Evolutionary conservation across 371 early-diverging fungal genomes (phyloP).

Genomic region (Saksenaea vasiformis): DNA sequence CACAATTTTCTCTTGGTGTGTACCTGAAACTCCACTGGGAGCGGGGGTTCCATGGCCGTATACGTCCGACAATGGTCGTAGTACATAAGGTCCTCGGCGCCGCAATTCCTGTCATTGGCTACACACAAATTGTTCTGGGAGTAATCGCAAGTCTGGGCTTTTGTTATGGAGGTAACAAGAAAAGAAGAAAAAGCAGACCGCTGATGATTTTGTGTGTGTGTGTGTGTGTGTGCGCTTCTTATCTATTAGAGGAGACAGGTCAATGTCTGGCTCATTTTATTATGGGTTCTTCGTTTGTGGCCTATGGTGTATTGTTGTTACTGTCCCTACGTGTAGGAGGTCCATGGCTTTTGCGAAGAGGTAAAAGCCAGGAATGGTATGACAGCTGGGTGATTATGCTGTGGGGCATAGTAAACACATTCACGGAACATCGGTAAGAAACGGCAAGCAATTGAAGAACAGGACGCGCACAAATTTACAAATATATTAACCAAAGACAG

Average conservation of each 20-base stretch:
- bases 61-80: conserved; percentile 48
- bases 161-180: conserved; percentile 54
- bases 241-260: conserved; percentile 52
- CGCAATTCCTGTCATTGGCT: conserved; percentile 56
- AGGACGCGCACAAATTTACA: not conserved
- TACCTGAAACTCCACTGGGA: conserved; percentile 66
- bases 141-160: conserved; percentile 66
- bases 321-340: conserved; percentile 58
- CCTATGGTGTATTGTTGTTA: conserved; percentile 62
- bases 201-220: no score
- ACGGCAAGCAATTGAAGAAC: not conserved
- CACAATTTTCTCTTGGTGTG: conserved; percentile 53
- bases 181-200: no score
- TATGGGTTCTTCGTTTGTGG: conserved; percentile 73
- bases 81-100: conserved; percentile 59
- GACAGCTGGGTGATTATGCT: conserved; percentile 67
- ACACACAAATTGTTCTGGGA: conserved; percentile 65
- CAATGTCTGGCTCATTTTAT: conserved; percentile 74
- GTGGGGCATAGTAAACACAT: conserved; percentile 74
- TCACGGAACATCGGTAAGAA: conserved; percentile 67
- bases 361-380: conserved; percentile 70
- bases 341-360: conserved; percentile 57
- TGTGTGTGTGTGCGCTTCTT: no score
- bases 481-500: conserved; percentile 15
- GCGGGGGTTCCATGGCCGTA: conserved; percentile 51